A percentile compares a stretch with the other conserved stretches of the same genome.
These are phyloP conservation scores for Neurospora sp. DNA, from an alignment of 495 filamentous ascomycete genomes.

Conservation along the genomic window DNA sequence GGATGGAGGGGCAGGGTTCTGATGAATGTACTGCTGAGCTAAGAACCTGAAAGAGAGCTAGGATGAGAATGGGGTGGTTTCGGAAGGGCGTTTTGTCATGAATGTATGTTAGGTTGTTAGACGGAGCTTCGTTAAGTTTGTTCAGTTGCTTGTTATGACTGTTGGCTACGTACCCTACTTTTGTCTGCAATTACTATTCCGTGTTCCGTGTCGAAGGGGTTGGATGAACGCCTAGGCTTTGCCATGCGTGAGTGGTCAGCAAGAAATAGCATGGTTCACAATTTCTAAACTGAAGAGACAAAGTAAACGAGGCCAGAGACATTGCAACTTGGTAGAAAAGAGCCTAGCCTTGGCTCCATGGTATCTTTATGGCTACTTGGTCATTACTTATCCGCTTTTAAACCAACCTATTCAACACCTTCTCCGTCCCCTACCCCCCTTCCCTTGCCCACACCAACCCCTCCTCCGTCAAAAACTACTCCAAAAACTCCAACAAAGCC, in stretches of 20 bases:
- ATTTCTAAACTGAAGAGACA: background rate
- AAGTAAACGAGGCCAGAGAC: background rate
- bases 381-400: conserved; percentile 8
- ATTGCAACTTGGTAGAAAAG: background rate
- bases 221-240: background rate
- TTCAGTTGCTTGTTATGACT: background rate
- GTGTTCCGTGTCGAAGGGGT: background rate
- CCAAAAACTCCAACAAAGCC: conserved; percentile 53
- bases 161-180: background rate
- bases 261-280: background rate
- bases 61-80: no score
- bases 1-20: no score
- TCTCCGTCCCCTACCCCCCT: no score
- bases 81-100: background rate
- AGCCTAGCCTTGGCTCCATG: conserved; percentile 5
- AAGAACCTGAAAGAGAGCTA: no score
- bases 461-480: conserved; percentile 9
- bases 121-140: background rate
- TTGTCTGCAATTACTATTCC: background rate
- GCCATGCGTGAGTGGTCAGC: background rate
- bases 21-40: no score
- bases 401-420: no score
- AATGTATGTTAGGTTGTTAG: background rate
- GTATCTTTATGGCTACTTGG: conserved; percentile 10
- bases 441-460: background rate